These are phyloP conservation scores for Emmonsiellopsis sp. DNA, from an alignment of 2,329 filamentous ascomycete genomes.

Conservation along the genomic window DNA sequence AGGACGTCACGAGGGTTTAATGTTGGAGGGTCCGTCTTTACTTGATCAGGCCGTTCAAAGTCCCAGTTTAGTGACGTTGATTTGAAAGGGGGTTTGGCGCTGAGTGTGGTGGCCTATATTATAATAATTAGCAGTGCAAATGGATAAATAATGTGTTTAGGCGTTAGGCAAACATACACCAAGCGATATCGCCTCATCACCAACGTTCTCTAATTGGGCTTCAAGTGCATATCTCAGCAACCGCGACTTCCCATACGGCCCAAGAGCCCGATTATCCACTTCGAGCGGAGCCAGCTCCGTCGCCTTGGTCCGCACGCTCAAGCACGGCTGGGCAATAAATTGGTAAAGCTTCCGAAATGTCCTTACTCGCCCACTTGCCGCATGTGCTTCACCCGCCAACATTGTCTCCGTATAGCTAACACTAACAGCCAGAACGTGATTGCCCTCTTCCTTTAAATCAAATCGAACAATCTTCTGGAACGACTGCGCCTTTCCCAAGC, in stretches of 20 bases:
- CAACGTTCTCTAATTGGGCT: conserved; percentile 91
- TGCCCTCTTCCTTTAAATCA: conserved; percentile 87
- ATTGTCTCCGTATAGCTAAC: conserved; percentile 88
- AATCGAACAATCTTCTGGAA: conserved; percentile 75
- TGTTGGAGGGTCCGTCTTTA: conserved; percentile 32
- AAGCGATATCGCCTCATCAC: conserved; percentile 70
- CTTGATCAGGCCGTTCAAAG: conserved; percentile 24
- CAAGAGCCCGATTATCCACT: conserved; percentile 35
- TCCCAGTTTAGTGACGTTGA: conserved; percentile 49
- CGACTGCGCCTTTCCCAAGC: conserved; percentile 38
- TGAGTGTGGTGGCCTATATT: conserved; percentile 36
- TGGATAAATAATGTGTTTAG: neutral
- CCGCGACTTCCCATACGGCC: conserved; percentile 34
- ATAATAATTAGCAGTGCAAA: neutral
- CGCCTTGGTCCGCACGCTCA: conserved; percentile 86
- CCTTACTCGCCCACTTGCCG: conserved; percentile 54
- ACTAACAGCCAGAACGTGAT: conserved; percentile 85
- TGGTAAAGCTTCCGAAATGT: conserved; percentile 95
- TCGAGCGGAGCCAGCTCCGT: conserved; percentile 48
- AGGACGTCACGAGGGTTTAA: conserved; percentile 54
- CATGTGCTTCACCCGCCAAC: conserved; percentile 29
- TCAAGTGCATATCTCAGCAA: conserved; percentile 63
- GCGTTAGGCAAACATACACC: conserved; percentile 40
- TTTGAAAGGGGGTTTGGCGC: conserved; percentile 44
- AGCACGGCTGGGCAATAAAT: conserved; percentile 81